Evolutionary conservation across 2,329 filamentous ascomycete species (phyloP).

Genomic region (Dendrostoma leiphaemia): DNA sequence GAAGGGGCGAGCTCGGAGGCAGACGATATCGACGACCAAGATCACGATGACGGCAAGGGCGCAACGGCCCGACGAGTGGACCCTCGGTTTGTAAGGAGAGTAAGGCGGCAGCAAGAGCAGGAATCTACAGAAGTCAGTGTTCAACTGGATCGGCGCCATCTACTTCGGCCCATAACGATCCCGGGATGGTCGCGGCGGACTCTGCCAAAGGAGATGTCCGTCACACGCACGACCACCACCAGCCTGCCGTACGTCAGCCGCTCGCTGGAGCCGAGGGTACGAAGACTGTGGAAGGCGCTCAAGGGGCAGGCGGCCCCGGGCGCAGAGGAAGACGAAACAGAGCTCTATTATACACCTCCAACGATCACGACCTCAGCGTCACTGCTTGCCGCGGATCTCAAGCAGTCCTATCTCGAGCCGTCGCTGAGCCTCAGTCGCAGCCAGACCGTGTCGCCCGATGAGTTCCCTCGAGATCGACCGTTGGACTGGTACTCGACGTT

Average conservation of each 20-base stretch:
- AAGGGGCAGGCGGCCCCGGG: constrained; percentile 20
- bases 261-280: not conserved
- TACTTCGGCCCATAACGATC: not conserved
- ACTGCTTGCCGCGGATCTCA: constrained; percentile 31
- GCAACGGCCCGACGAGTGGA: not conserved
- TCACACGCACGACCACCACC: constrained; percentile 1
- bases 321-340: constrained; percentile 41
- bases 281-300: not conserved
- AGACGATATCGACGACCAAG: constrained; percentile 36
- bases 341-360: constrained; percentile 4
- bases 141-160: constrained; percentile 27
- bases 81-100: not conserved
- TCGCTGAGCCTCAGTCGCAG: constrained; percentile 35
- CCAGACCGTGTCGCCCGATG: constrained; percentile 36
- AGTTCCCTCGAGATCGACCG: constrained; percentile 34
- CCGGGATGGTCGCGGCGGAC: not conserved
- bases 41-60: constrained; percentile 1
- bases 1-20: constrained; percentile 49
- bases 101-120: constrained; percentile 11
- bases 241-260: constrained; percentile 5
- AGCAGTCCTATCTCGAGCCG: constrained; percentile 29
- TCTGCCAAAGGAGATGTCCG: not conserved
- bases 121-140: constrained; percentile 28
- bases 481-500: constrained; percentile 36
- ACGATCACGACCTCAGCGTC: constrained; percentile 40